phyloP scores from a whole-genome alignment of 2,329 filamentous ascomycete genomes.

The Ophiocordyceps australis region DNA sequence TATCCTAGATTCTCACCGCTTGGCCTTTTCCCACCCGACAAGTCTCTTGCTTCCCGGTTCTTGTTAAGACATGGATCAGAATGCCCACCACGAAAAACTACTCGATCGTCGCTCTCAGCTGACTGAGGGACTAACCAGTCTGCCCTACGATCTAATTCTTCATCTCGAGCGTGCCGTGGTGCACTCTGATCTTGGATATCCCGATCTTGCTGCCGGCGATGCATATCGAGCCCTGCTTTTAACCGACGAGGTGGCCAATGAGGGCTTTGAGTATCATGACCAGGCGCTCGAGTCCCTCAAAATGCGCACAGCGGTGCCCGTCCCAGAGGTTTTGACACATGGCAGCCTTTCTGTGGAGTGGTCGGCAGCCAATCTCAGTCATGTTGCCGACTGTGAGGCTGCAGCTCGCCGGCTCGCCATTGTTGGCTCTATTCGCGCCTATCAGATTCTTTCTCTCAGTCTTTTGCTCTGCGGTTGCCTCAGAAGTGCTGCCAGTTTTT shows the following conservation, averaged over 20 bases:
- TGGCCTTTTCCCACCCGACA: no score
- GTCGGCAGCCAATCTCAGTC: conserved; percentile 12
- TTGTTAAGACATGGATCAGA: conserved; percentile 17
- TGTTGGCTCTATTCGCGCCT: conserved; percentile 36
- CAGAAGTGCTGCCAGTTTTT: conserved; percentile 48
- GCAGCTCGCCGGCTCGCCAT: conserved; percentile 22
- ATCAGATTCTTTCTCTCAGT: conserved; percentile 37
- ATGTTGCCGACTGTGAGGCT: conserved; percentile 14
- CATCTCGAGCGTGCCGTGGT: conserved; percentile 53
- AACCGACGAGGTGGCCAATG: conserved; percentile 61
- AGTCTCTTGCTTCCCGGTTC: no score
- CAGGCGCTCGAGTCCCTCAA: conserved; percentile 35
- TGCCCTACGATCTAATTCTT: conserved; percentile 43
- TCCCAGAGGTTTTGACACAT: conserved; percentile 26
- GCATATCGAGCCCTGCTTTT: conserved; percentile 82
- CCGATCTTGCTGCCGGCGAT: conserved; percentile 77
- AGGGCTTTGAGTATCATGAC: conserved; percentile 70
- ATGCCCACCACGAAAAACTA: conserved; percentile 22
- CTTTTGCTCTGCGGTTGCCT: conserved; percentile 49
- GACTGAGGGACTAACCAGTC: conserved; percentile 31
- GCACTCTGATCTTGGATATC: conserved; percentile 63
- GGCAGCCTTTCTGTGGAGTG: conserved; percentile 20
- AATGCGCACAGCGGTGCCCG: conserved; percentile 12
- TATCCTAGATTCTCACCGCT: no score
- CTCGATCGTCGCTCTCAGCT: conserved; percentile 35